These are phyloP conservation scores for Heliamphora exappendiculata DNA, from an alignment of 148 eudicot species.

Conservation along the genomic window DNA sequence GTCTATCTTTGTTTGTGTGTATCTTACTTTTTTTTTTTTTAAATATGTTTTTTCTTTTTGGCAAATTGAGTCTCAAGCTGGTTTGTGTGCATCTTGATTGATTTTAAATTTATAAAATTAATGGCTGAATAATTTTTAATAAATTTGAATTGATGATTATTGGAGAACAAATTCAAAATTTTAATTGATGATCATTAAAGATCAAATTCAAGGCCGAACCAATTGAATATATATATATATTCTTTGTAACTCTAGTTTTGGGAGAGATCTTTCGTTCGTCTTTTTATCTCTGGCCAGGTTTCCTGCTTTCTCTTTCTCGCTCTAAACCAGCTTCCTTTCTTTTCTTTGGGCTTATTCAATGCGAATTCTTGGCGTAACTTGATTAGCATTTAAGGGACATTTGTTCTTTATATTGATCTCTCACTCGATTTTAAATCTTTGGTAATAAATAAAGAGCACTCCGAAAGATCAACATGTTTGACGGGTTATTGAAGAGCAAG, in stretches of 20 bases:
- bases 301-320: slow-evolving; percentile 2
- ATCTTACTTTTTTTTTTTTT: too few relatives aligned
- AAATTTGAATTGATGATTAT: too few relatives aligned
- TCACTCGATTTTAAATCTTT: background rate
- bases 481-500: slow-evolving; percentile 47
- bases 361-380: slow-evolving; percentile 10
- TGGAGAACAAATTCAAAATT: too few relatives aligned
- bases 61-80: too few relatives aligned
- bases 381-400: slow-evolving; percentile 8
- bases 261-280: background rate
- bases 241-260: background rate
- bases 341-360: slow-evolving; percentile 6
- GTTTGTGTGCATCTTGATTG: too few relatives aligned
- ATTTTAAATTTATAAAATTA: too few relatives aligned
- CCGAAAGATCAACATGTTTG: slow-evolving; percentile 36
- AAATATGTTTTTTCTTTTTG: too few relatives aligned
- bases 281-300: background rate
- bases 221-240: too few relatives aligned
- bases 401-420: background rate
- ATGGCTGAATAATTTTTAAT: too few relatives aligned
- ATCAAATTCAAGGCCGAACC: too few relatives aligned
- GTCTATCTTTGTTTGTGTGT: too few relatives aligned
- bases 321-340: slow-evolving; percentile 11
- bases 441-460: background rate
- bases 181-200: too few relatives aligned